A percentile compares a stretch with the other conserved stretches of the same genome.
These are phyloP conservation scores for Teratosphaeria zuluensis DNA, from an alignment of 2,329 filamentous ascomycete genomes.

Conservation along the genomic window DNA sequence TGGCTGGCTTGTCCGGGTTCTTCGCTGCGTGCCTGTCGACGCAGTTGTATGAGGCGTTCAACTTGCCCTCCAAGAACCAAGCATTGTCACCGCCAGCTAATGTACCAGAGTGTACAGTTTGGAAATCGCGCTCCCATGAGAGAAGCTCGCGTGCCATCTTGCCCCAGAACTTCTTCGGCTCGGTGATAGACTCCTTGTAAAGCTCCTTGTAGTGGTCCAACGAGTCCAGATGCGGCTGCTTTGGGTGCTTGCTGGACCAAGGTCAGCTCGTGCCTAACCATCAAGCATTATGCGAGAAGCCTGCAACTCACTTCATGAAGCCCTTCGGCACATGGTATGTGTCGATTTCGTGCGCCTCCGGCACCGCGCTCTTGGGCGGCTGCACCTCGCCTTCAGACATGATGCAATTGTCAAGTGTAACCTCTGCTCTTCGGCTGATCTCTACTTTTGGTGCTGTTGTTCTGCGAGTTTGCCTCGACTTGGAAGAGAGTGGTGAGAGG, in stretches of 20 bases:
- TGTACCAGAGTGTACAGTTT: conserved; percentile 73
- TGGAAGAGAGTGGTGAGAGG: not conserved
- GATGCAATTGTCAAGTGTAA: conserved; percentile 1
- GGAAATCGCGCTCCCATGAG: conserved; percentile 82
- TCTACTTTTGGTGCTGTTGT: not conserved
- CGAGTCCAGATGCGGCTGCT: conserved; percentile 49
- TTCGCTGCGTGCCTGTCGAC: conserved; percentile 95
- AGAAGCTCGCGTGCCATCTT: conserved; percentile 77
- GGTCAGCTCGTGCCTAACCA: conserved; percentile 10
- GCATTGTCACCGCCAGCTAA: conserved; percentile 73
- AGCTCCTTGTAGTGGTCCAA: conserved; percentile 54
- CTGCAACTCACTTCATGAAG: conserved; percentile 33
- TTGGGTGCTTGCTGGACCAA: conserved; percentile 47
- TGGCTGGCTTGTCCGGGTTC: conserved; percentile 84
- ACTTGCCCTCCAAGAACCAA: conserved; percentile 87
- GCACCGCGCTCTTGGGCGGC: conserved; percentile 40
- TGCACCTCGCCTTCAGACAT: conserved; percentile 38
- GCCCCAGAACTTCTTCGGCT: conserved; percentile 86
- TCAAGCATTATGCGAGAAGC: too few relatives aligned
- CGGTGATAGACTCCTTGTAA: conserved; percentile 75
- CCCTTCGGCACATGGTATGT: conserved; percentile 55
- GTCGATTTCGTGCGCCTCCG: conserved; percentile 67
- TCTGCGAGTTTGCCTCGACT: too few relatives aligned
- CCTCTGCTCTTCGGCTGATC: not conserved
- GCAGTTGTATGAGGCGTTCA: conserved; percentile 97